Evolutionary conservation across 2,329 filamentous ascomycete species (phyloP), one percentile per base, ranked within the genome.

Genomic region (Beauveria sp.): DNA sequence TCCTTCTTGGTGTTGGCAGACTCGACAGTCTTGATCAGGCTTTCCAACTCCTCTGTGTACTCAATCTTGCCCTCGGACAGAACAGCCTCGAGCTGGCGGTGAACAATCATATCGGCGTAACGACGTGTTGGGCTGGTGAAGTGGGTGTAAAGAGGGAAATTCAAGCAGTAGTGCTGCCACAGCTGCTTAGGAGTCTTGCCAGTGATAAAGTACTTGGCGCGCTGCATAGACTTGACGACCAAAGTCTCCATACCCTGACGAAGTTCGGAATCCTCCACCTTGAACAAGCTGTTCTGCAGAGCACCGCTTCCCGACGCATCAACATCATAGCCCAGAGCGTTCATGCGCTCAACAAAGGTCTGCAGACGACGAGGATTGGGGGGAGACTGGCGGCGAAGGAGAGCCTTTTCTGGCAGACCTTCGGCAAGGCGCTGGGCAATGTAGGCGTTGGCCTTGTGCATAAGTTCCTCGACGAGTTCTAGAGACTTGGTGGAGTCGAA

Each of bases 1-100:
- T 99, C 95, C 76, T 98, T 99, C 87, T 98, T 99, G 72, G 90
- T 96, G 80, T 99, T 99, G 83, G 91, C 96, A 68, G 91, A 86
- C 76, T 99, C 95, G 9, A 93, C 90, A 56, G 90, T 96, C 85
- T 98, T 99, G 69, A 87, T 87, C 48, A 99, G 80, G 62, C 82
- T 88, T 72, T 99, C 95, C 64, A 95, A 75, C 65, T 99, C 95
- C 67, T 99, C 95, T 5, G 80, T 87, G 74, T 95, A 97, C 70
- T 97, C 92, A 53, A 90, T 82, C 65, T 88, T 83, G 65, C 90
- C 90, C 60, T 91, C 85, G 1, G 91, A 95, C 43, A 99, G 82
- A 56, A 91, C 86, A 63, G 90, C 84, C 72, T 98, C 93, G 28
- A 99, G 82, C 76, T 99, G 95, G 62, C 95, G 92, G 75, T 99